phyloP scores from a whole-genome alignment of 1,139 yeast species.

The Sugiyamaella grinbergsii region DNA sequence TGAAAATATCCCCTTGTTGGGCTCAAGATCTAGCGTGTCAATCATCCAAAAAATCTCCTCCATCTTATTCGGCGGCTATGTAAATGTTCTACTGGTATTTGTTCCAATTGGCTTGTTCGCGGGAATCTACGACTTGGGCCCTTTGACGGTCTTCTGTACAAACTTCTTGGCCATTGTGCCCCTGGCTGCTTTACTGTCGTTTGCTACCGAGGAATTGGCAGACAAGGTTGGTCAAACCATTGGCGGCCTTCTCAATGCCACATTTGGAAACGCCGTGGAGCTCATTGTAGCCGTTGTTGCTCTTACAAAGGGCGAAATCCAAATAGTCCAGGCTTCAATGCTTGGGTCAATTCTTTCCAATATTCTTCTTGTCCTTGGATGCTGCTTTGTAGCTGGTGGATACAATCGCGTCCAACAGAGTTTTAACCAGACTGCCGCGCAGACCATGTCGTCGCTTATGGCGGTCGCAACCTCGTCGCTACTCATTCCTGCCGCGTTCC shows the following conservation, averaged over 20 bases:
- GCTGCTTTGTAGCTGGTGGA: slow-evolving; percentile 94
- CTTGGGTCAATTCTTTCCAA: slow-evolving; percentile 90
- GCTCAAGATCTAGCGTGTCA: slow-evolving; percentile 2
- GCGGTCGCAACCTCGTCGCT: slow-evolving; percentile 88
- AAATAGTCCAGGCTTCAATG: slow-evolving; percentile 95
- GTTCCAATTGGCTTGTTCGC: slow-evolving; percentile 87
- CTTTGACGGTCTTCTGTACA: slow-evolving; percentile 64
- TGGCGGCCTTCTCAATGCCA: slow-evolving; percentile 92
- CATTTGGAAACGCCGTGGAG: slow-evolving; percentile 94
- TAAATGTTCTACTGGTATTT: slow-evolving; percentile 73
- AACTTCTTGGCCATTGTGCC: slow-evolving; percentile 93
- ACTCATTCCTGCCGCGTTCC: slow-evolving; percentile 94
- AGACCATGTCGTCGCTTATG: slow-evolving; percentile 92
- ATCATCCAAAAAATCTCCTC: slow-evolving; percentile 25
- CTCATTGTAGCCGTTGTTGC: slow-evolving; percentile 93
- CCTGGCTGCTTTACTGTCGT: slow-evolving; percentile 83
- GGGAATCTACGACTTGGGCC: slow-evolving; percentile 59
- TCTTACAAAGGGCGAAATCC: slow-evolving; percentile 75
- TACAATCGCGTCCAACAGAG: slow-evolving; percentile 79
- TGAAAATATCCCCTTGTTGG: slow-evolving; percentile 22
- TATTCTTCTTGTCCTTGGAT: slow-evolving; percentile 85
- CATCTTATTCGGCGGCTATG: slow-evolving; percentile 53
- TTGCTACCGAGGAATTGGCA: slow-evolving; percentile 90
- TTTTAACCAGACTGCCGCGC: slow-evolving; percentile 95
- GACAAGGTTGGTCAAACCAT: slow-evolving; percentile 82